Evolutionary conservation across 1,284 basidiomycete genomes (phyloP).

Genomic region (Pseudozyma flocculosa): DNA sequence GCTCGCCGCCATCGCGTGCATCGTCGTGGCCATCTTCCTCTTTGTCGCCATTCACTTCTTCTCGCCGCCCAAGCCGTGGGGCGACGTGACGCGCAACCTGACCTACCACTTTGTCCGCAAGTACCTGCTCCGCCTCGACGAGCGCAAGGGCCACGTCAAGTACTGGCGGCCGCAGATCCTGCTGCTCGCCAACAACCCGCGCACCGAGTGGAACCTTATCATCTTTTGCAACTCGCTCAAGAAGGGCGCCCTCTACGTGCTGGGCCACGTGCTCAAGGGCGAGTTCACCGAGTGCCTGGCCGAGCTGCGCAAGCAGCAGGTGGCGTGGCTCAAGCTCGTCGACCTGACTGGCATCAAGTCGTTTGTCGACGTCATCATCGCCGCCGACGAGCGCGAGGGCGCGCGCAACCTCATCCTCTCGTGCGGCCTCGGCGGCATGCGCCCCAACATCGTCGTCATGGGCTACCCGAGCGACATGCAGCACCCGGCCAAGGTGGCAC

Average conservation of each 20-base stretch:
- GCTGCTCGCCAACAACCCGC: conserved; percentile 54
- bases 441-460: conserved; percentile 56
- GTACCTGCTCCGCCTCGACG: conserved; percentile 55
- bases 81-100: conserved; percentile 56
- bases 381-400: conserved; percentile 53
- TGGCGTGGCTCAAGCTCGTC: conserved; percentile 57
- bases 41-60: conserved; percentile 55
- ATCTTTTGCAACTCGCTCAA: conserved; percentile 58
- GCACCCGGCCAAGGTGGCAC: conserved; percentile 28
- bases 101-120: conserved; percentile 57
- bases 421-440: conserved; percentile 56
- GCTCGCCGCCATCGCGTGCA: conserved; percentile 42
- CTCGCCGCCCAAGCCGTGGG: conserved; percentile 57
- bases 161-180: conserved; percentile 57
- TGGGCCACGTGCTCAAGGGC: conserved; percentile 56
- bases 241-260: conserved; percentile 55
- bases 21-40: conserved; percentile 47
- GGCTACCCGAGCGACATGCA: conserved; percentile 54
- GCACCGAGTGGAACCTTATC: conserved; percentile 56
- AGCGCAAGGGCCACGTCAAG: conserved; percentile 57
- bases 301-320: conserved; percentile 52
- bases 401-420: conserved; percentile 53
- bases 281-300: conserved; percentile 54
- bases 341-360: conserved; percentile 55
- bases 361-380: conserved; percentile 56